These are phyloP conservation scores for Lumnitzera littorea DNA, from an alignment of 345 rosid species.

Conservation along the genomic window DNA sequence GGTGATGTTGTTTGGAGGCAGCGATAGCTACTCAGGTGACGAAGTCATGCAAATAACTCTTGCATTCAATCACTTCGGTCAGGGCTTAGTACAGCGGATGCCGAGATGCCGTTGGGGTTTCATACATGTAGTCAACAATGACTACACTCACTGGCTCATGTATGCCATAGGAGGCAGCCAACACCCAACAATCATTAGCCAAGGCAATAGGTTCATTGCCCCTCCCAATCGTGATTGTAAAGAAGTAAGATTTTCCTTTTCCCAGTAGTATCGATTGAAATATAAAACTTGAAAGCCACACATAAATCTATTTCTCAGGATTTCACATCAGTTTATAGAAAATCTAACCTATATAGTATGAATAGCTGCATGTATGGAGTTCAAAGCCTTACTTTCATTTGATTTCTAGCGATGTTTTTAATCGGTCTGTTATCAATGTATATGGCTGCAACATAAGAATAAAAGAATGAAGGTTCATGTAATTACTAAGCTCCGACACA, in stretches of 20 bases:
- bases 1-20: conserved; percentile 40
- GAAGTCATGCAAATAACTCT: conserved; percentile 33
- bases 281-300: no score
- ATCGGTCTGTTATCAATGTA: no score
- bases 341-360: no score
- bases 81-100: conserved; percentile 39
- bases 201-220: conserved; percentile 41
- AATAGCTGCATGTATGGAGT: no score
- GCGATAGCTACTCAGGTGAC: conserved; percentile 18
- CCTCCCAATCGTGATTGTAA: conserved; percentile 18
- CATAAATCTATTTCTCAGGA: no score
- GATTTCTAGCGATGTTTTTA: no score
- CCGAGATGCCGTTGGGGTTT: conserved; percentile 33
- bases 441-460: neutral
- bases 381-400: no score
- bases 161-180: conserved; percentile 40
- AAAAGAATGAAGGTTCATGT: neutral
- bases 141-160: conserved; percentile 41
- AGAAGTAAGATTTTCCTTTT: conserved; percentile 23
- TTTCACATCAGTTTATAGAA: no score
- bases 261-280: no score
- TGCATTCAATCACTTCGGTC: conserved; percentile 40
- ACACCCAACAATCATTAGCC: conserved; percentile 32
- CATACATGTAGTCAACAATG: conserved; percentile 34
- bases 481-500: neutral